Base-by-base conservation (phyloP, 1,284 basidiomycete genomes). In the Ustilago loliicola region DNA sequence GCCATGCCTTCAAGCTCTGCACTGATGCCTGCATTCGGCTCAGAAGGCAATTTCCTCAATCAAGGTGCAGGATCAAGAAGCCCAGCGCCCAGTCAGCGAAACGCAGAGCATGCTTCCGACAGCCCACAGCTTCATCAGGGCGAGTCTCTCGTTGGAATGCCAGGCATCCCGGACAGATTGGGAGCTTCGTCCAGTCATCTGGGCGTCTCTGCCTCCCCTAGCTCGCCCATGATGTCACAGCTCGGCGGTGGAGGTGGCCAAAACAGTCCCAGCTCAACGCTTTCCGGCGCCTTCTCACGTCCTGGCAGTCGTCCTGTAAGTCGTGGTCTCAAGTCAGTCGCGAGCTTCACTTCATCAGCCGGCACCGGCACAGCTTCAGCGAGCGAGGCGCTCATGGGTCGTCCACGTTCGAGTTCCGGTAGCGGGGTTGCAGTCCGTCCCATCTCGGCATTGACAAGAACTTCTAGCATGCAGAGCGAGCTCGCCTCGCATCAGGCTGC, bases 311-410 rank as follows among this genome's bases (percentile, higher is more conserved):
- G 77, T 3, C 77, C 77, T 7, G 66, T 55, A 15, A 79, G 77
- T 57, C 71, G 70, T 13, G 77, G 77, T 19, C 69, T 79, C 65
- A 77, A 77, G 30, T 79, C 77, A 34, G 74, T 79, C 8, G 77
- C 77, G 32, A 77, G 71, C 66, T 79, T 79, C 70, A 77, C 74
- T 21, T 79, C 74, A 3, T 77, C 77, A 1, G 63, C 53, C 15
- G 67, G 70, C 7, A 70, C 75, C n/a, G 70, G 61, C 42, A 61
- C 61, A 2, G 70, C 51, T 19, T 64, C 66, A 7, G 54, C 57
- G 1, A 72, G 63, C 66, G 70, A 70, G 40, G 52, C 34, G 34
- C 53, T 56, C 25, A 38, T 38, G 2, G 57, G 57, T 21, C 63
- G 75, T 15, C 75, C 70, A 13, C 66, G 75, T 10, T 77, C 75